Evolutionary conservation across 257 asterid species (phyloP), one percentile per base, ranked within the genome.

Genomic region (Primulina tabacum): DNA sequence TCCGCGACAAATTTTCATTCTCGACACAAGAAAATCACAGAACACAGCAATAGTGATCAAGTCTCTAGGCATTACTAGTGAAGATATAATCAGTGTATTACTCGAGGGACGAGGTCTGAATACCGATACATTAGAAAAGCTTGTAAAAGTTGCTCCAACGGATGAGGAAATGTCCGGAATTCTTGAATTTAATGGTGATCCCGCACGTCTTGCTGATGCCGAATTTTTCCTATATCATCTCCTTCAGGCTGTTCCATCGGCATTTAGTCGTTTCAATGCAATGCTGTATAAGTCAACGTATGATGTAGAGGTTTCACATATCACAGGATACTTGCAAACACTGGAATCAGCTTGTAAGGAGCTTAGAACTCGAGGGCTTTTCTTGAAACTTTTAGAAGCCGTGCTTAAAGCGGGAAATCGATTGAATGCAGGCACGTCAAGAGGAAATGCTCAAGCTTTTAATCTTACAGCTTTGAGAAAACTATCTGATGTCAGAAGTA

Each of bases 391-490:
- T 62, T 37, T 82, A 24, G 89, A 84, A 75, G 89, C 89, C 17
- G 69, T 82, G 20, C 38, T 84, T 17, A 84, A 84, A 38, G 85
- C 89, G 0, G 89, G 89, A 11, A 84, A 84, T 68, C 73, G 85
- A 9, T 82, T 84, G 83, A 84, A 84, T 65, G 89, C 85, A 1
- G 89, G 89, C 26, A 82, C 85, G 2, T 78, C 89, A 26, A 80
- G 87, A 53, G 89, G 89, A 32, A 80, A 82, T 64, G 89, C 89
- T 7, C 89, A 82, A 68, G 89, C 83, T 0, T 84, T 82, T 52
- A 74, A 75, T 8, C 89, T 84, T 10, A 77, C 87, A 1, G 83
- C 87, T 63, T 83, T 84, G 17, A 73, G 75, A 57, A 84, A 84
- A 71, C 85, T 84, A 2, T 79, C 89, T 34, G 87, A 84, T 68